Base-by-base conservation (phyloP, 2,329 filamentous ascomycete genomes). In the Colletotrichum chrysophilum region DNA sequence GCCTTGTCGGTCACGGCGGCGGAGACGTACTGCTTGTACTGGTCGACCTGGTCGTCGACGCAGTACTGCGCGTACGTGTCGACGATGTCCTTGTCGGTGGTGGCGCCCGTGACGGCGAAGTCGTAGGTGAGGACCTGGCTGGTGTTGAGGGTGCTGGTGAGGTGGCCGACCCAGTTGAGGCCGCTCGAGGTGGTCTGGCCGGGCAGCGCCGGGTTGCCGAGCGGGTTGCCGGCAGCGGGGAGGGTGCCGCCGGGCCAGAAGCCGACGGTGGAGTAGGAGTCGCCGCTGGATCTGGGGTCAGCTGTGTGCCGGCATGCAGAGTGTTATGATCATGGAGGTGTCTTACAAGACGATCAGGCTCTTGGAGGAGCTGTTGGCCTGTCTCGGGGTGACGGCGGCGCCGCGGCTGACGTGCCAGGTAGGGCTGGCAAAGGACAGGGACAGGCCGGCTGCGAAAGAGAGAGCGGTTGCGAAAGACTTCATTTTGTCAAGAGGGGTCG, bases 211-310 rank as follows among this genome's bases (percentile, higher is more conserved):
- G 92, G 91, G 82, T 93, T 93, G 13, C 92, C 92, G 77, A 93
- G 84, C 1, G 91, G 91, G 79, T 92, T 91, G 7, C 83, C 81
- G 13, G 84, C 77, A n/a, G 84, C 87, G 10, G 92, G 90, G 71
- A 91, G 88, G 4, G 85, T 82, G 24, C 84, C 83, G 36, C 82
- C 83, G 58, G 87, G 80, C 78, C 90, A 83, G 84, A 93, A 93
- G 55, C 88, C 89, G 3, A 90, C 91, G 78, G 88, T 87, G 2
- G 90, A 89, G 82, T 92, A 93, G 6, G 89, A 91, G 79, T 93
- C 89, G 58, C 91, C 91, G 78, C 89, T 90, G 13, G 58, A 36
- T 16, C 6, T 5, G 14, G 56, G 36, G 68, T 78, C 5, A 77
- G 52, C 13, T 2, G 4, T 30, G 6, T 21, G 12, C n/a, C 12